phyloP scores from a whole-genome alignment of 306 rosid species.

The Inga oerstediana region DNA sequence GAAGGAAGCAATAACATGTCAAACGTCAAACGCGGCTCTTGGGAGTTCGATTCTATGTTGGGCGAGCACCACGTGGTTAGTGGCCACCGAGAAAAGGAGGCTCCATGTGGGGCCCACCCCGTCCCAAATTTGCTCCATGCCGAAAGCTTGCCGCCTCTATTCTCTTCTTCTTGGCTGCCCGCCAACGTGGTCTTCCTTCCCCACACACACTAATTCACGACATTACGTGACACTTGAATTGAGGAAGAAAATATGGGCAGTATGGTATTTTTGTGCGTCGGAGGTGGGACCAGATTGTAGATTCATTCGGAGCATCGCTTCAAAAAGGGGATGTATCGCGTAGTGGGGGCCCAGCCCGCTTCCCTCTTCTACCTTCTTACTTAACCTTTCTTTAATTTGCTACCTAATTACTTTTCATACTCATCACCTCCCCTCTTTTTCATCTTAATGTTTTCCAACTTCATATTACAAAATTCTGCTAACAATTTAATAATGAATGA shows the following conservation, averaged over 20 bases:
- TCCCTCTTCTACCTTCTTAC: background rate
- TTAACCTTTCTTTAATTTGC: background rate
- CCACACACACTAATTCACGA: background rate
- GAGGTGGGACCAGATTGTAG: background rate
- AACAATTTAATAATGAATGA: no score
- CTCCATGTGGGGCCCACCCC: conserved; percentile 56
- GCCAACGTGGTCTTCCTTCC: no score
- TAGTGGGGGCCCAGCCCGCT: background rate
- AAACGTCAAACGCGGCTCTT: conserved; percentile 57
- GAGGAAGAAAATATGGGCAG: background rate
- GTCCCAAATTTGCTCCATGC: conserved; percentile 44
- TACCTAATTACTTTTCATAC: background rate
- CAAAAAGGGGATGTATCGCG: background rate
- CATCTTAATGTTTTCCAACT: background rate
- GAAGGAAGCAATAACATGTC: conserved; percentile 1
- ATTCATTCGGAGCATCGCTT: background rate
- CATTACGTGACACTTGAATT: background rate
- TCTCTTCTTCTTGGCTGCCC: no score
- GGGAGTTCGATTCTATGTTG: conserved; percentile 40
- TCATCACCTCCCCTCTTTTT: background rate
- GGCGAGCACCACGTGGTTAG: conserved; percentile 83
- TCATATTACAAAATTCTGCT: no score
- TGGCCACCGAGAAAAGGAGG: conserved; percentile 46
- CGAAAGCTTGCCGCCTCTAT: conserved; percentile 29
- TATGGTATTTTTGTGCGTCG: background rate